Base-by-base conservation (phyloP, 2,329 filamentous ascomycete genomes). In the Diplocarpon rosae region DNA sequence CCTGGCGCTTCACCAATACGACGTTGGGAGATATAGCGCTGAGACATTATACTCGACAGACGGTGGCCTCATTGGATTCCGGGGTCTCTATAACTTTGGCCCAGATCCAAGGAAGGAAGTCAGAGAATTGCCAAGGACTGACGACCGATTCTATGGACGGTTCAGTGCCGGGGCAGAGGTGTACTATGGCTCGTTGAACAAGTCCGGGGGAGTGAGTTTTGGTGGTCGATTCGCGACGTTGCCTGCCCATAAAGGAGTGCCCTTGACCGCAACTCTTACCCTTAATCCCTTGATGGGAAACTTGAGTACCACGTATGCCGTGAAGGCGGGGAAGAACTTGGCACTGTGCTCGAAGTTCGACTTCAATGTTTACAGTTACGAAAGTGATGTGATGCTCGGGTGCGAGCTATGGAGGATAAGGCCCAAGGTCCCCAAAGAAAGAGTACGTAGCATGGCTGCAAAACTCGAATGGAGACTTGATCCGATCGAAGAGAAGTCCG, bases 301-400 rank as follows among this genome's bases (percentile, higher is more conserved):
- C 59, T 73, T 98, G 48, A 89, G 84, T 46, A 86, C 88, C 30
- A 94, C 80, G 13, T 98, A 98, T 62, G 85, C 92, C 0, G 85
- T 96, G 38, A 83, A 86, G 58, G 90, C 90, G 1, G 87, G 87
- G 2, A 76, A 76, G 29, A 79, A 87, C 57, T 77, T 94, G 54
- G 85, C 87, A 10, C 74, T 98, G 39, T 92, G 88, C 52, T 93
- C 88, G 16, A 80, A 84, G 39, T 90, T 96, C 66, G 88, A 93
- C 60, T 98, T 98, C 66, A 98, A 98, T 59, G 84, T 95, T 39
- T 96, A 95, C 66, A 95, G 87, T 62, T 98, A 95, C 68, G 92
- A 98, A 68, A 95, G 87, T 60, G 85, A 92, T 47, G 83, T 95
- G 71, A 82, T 88, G 20, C 75, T 96, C 17, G 92, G 92, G 12